Evolutionary conservation across 495 filamentous ascomycete genomes (phyloP).

Genomic region (Platismatia glauca): DNA sequence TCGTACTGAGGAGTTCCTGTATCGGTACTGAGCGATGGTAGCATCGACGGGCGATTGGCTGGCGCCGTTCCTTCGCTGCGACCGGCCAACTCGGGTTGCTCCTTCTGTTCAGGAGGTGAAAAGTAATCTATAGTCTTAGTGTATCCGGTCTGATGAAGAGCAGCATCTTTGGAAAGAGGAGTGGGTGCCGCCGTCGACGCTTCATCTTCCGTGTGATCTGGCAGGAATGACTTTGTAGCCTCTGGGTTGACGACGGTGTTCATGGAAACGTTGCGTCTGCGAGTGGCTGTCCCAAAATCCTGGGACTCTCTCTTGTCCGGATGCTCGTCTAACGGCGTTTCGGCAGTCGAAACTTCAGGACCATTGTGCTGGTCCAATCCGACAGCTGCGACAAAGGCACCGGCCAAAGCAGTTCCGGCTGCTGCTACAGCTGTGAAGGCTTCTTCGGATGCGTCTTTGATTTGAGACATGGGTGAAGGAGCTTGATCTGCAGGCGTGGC

Average conservation of each 20-base stretch:
- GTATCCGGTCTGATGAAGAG: slow-evolving; percentile 10
- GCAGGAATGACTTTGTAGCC: slow-evolving; percentile 7
- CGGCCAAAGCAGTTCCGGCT: slow-evolving; percentile 22
- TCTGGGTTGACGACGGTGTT: slow-evolving; percentile 15
- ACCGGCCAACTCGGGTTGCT: not conserved
- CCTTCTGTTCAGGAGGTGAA: not conserved
- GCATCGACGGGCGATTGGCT: slow-evolving; percentile 36
- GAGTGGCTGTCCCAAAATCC: not conserved
- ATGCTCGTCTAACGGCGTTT: not conserved
- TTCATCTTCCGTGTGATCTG: slow-evolving; percentile 17
- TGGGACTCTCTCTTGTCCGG: not conserved
- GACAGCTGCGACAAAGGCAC: slow-evolving; percentile 20
- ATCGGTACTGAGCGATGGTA: slow-evolving; percentile 49
- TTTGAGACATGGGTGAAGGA: slow-evolving; percentile 9
- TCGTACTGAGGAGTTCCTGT: slow-evolving; percentile 54
- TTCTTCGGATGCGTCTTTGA: slow-evolving; percentile 13
- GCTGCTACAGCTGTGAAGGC: slow-evolving; percentile 23
- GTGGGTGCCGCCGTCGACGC: slow-evolving; percentile 26
- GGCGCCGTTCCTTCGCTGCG: not conserved
- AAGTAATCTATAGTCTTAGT: slow-evolving; percentile 14
- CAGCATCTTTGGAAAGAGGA: slow-evolving; percentile 34
- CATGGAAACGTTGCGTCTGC: not conserved
- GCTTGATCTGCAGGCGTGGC: not conserved
- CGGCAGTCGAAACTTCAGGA: not conserved
- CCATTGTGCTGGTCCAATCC: slow-evolving; percentile 13